Base-by-base conservation (phyloP, 2,329 filamentous ascomycete genomes). In the Paecilomyces niveus region DNA sequence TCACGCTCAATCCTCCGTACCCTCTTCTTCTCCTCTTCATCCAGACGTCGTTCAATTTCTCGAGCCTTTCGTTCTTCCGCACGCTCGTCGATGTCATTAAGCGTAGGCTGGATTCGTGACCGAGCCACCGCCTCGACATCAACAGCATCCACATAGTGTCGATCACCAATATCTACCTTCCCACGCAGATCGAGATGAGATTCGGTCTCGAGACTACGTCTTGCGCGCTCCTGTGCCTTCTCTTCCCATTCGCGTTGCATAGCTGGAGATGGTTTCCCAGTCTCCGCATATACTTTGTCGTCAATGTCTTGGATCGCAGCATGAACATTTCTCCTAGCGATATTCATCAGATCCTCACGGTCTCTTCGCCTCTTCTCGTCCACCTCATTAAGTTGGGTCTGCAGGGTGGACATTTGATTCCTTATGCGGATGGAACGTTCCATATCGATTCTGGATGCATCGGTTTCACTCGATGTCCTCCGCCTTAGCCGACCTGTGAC, bases 291-390 rank as follows among this genome's bases (percentile, higher is more conserved):
- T 11, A 96, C 84, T 67, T 86, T 87, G 70, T 92, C 85, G 60
- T 97, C 93, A 80, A 97, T 92, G 49, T 83, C 84, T 61, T 89
- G 85, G 64, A 97, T 83, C 50, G 84, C 85, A 21, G 86, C 86
- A 63, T 87, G 85, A n/a, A 97, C 93, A 64, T 96, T 96, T 52
- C 89, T 86, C 68, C 92, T 89, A 1, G 93, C 93, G 2, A 86
- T 86, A 9, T 88, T 88, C 63, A 96, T 79, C 1, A 97, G 78
- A 1, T 83, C 80, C 57, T 89, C 88, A 11, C 90, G 87, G 65
- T 96, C 92, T 51, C 84, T 81, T 59, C 87, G 81, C 50, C 89
- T 83, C 67, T 87, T 84, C 57, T 83, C 81, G 65, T 94, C 89
- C 1, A 92, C 83, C 62, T 88, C 81, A 1, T 83, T 83, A 9